phyloP scores from a whole-genome alignment of 208 protist genomes.

The Trypanosoma melophagium region DNA sequence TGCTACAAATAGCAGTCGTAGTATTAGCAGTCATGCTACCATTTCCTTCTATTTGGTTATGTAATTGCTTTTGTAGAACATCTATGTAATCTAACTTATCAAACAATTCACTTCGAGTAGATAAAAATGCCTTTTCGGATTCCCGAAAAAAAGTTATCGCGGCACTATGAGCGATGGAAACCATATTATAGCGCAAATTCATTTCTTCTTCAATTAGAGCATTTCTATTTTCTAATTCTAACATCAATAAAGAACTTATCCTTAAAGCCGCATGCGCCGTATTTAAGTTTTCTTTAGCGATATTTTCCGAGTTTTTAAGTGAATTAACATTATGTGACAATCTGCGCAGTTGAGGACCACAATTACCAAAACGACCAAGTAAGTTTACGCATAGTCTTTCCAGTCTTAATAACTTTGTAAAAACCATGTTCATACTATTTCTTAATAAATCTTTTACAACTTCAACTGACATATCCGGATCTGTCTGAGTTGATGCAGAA shows the following conservation, averaged over 20 bases:
- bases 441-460: slow-evolving; percentile 11
- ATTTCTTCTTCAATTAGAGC: slow-evolving; percentile 11
- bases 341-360: slow-evolving; percentile 5
- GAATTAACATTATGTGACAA: background rate
- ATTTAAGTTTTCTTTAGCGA: slow-evolving; percentile 1
- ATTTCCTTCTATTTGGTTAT: background rate
- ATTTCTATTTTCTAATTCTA: slow-evolving; percentile 11
- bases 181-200: slow-evolving; percentile 8
- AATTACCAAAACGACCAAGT: slow-evolving; percentile 3
- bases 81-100: slow-evolving; percentile 25
- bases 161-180: background rate
- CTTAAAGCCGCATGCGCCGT: background rate
- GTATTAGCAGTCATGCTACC: background rate
- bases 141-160: slow-evolving; percentile 10
- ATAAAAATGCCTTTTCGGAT: slow-evolving; percentile 1
- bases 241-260: background rate
- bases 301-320: slow-evolving; percentile 9
- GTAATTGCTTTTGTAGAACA: slow-evolving; percentile 9
- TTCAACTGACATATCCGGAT: slow-evolving; percentile 8
- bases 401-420: background rate
- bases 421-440: background rate
- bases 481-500: slow-evolving; percentile 20
- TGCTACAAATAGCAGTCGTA: no score
- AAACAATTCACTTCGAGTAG: slow-evolving; percentile 13
- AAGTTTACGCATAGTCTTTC: slow-evolving; percentile 9